Evolutionary conservation across 2,329 filamentous ascomycete species (phyloP).

Genomic region (Phoma sp.): DNA sequence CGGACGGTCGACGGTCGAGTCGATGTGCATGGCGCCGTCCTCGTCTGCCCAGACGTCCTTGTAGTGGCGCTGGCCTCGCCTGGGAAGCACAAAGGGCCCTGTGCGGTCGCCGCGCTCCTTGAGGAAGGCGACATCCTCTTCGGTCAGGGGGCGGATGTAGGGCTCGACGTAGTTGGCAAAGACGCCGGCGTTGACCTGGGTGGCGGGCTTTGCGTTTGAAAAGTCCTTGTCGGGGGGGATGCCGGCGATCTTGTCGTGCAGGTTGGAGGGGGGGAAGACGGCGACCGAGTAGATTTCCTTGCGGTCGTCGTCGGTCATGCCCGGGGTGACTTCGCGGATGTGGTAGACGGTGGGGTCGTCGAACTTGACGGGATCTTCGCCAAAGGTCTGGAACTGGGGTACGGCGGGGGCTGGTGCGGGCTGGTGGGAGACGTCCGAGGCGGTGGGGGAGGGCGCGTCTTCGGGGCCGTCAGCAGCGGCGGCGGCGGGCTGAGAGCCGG

Average conservation of each 20-base stretch:
- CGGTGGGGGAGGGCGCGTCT: constrained; percentile 61
- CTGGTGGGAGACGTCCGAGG: constrained; percentile 63
- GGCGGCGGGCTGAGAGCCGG: constrained; percentile 51
- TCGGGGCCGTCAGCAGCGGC: constrained; percentile 59
- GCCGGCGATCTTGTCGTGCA: constrained; percentile 85
- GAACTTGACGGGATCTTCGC: constrained; percentile 89
- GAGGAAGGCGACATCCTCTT: constrained; percentile 93
- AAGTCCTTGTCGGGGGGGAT: constrained; percentile 94
- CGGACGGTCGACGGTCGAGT: constrained; percentile 71
- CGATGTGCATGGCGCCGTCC: constrained; percentile 79
- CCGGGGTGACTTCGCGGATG: constrained; percentile 75
- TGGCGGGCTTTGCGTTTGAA: constrained; percentile 88
- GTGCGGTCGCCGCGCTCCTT: constrained; percentile 85
- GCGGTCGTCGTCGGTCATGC: constrained; percentile 84
- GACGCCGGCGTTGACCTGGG: constrained; percentile 91
- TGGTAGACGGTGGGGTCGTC: constrained; percentile 93
- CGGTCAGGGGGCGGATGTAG: constrained; percentile 85
- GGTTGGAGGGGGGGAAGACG: constrained; percentile 78
- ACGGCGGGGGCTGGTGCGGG: constrained; percentile 66
- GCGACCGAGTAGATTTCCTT: constrained; percentile 88
- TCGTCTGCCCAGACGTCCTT: constrained; percentile 93
- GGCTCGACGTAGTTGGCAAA: constrained; percentile 94
- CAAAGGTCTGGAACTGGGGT: constrained; percentile 84
- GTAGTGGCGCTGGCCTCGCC: constrained; percentile 84
- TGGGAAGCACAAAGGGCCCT: constrained; percentile 83